A percentile compares a stretch with the other conserved stretches of the same genome.
Conservation (phyloP, 495 filamentous ascomycete species). For the Parathielavia appendiculata region DNA sequence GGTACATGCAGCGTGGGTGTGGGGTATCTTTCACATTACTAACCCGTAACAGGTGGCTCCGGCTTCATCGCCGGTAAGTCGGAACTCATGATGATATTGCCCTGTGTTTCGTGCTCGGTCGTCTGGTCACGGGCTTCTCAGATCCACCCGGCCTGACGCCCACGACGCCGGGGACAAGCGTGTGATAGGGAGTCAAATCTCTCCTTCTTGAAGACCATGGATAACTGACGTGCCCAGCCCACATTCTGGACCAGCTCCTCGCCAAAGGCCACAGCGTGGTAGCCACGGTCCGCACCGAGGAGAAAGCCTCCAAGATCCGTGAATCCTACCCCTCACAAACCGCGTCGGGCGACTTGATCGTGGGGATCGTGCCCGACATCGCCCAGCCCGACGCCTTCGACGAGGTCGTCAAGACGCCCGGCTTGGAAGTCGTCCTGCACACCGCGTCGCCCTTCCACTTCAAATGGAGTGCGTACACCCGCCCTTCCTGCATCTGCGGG, state of each 20-base stretch:
- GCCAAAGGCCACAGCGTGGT: slow-evolving; percentile 66
- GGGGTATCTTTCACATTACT: background rate
- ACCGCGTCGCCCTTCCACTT: slow-evolving; percentile 85
- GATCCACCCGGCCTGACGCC: background rate
- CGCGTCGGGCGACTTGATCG: slow-evolving; percentile 61
- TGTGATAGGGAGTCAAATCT: background rate
- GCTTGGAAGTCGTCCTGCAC: slow-evolving; percentile 81
- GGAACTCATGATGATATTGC: background rate
- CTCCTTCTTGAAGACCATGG: background rate
- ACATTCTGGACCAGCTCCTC: slow-evolving; percentile 72
- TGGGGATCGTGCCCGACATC: slow-evolving; percentile 78
- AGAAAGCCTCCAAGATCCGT: slow-evolving; percentile 72
- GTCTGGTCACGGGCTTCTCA: background rate
- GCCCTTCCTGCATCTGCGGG: background rate
- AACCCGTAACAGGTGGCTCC: slow-evolving; percentile 37
- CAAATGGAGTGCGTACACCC: slow-evolving; percentile 41
- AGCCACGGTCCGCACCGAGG: slow-evolving; percentile 74
- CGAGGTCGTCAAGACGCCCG: slow-evolving; percentile 66
- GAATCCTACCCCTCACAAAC: slow-evolving; percentile 54
- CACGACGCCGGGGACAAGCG: too few species aligned
- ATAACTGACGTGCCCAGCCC: slow-evolving; percentile 44
- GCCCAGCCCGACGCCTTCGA: slow-evolving; percentile 72
- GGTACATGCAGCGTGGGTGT: slow-evolving; percentile 34
- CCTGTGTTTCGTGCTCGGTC: background rate
- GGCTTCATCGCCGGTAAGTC: slow-evolving; percentile 48